phyloP scores from a whole-genome alignment of 169 alveolate genomes.

The Plasmodium adleri region DNA sequence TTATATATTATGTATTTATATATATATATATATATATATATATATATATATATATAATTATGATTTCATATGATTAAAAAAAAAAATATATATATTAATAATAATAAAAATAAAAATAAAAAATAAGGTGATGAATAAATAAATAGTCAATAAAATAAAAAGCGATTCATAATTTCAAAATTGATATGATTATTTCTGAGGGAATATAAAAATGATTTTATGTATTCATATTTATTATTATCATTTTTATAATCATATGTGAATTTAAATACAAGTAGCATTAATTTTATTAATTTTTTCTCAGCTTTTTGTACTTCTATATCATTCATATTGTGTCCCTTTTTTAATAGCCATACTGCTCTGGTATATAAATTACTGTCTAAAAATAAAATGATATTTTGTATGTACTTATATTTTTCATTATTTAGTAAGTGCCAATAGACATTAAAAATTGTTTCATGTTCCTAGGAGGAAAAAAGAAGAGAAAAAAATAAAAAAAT shows the following conservation, averaged over 20 bases:
- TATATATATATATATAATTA: too few relatives aligned
- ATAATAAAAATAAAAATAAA: neutral
- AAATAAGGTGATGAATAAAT: neutral
- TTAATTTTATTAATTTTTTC: slow-evolving; percentile 61
- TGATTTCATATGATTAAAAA: too few relatives aligned
- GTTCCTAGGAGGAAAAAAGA: slow-evolving; percentile 23
- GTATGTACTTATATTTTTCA: slow-evolving; percentile 68
- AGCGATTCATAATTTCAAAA: slow-evolving; percentile 72
- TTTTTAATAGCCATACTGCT: slow-evolving; percentile 70
- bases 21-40: too few relatives aligned
- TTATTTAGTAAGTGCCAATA: slow-evolving; percentile 62
- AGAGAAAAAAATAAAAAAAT: neutral
- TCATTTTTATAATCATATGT: slow-evolving; percentile 58
- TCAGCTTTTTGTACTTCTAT: slow-evolving; percentile 68
- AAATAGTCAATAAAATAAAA: slow-evolving; percentile 35
- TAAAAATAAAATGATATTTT: slow-evolving; percentile 50
- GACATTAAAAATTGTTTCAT: slow-evolving; percentile 67
- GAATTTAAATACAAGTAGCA: slow-evolving; percentile 66
- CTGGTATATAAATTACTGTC: slow-evolving; percentile 69
- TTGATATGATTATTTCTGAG: slow-evolving; percentile 34
- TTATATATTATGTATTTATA: too few relatives aligned
- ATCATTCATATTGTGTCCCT: slow-evolving; percentile 57
- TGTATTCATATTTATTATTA: slow-evolving; percentile 38
- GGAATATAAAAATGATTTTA: slow-evolving; percentile 51
- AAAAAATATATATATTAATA: too few relatives aligned